Evolutionary conservation across 2,329 filamentous ascomycete genomes (phyloP).

Genomic region (Thelonectria olida): DNA sequence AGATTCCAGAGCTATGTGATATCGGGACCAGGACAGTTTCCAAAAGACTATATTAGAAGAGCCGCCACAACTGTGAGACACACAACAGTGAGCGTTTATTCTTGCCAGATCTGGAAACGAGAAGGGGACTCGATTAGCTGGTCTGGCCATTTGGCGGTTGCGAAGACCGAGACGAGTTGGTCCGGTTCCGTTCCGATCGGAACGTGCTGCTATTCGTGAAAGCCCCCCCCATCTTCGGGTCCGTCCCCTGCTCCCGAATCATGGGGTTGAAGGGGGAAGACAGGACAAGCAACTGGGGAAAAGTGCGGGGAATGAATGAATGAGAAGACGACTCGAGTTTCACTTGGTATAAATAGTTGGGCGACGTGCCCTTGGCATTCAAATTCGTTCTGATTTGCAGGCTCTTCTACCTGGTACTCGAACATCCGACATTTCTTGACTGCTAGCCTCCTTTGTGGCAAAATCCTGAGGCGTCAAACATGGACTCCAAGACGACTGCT

Average conservation of each 20-base stretch:
- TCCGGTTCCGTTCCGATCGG: conserved; percentile 1
- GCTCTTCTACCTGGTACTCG: neutral
- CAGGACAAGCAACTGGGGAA: neutral
- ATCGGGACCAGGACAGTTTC: too few relatives aligned
- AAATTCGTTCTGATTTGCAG: neutral
- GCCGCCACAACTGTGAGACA: neutral
- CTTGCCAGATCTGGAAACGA: neutral
- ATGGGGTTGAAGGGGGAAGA: neutral
- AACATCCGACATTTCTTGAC: neutral
- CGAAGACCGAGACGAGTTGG: neutral
- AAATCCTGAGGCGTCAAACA: neutral
- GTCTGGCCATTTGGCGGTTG: neutral
- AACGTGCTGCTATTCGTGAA: neutral
- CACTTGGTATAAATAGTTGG: neutral
- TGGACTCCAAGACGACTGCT: neutral
- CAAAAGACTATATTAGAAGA: neutral
- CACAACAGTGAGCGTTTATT: neutral
- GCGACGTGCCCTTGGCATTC: neutral
- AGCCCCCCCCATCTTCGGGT: neutral
- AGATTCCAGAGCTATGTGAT: too few relatives aligned
- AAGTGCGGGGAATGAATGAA: neutral
- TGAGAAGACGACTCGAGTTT: neutral
- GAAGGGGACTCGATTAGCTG: neutral
- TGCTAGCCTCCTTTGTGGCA: neutral
- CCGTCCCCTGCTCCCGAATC: neutral